Percentiles rank a stretch among this genome's conserved stretches.
These are phyloP conservation scores for Picochlorum sp. DNA, from an alignment of 139 green algal genomes.

Conservation along the genomic window DNA sequence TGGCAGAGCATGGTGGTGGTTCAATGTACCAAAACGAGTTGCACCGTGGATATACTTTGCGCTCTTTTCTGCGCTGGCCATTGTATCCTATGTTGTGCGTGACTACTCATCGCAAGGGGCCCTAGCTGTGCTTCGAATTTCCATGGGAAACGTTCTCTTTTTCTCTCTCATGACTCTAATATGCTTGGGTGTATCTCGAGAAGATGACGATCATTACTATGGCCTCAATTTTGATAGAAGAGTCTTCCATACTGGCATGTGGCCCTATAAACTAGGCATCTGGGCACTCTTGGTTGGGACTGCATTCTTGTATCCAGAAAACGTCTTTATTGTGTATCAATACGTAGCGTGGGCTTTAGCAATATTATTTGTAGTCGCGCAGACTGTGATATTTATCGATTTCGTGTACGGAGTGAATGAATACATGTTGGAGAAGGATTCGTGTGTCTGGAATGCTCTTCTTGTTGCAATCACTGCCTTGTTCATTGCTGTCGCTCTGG, in stretches of 20 bases:
- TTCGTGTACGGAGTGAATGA: constrained; percentile 58
- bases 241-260: constrained; percentile 48
- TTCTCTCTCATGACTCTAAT: constrained; percentile 48
- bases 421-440: constrained; percentile 43
- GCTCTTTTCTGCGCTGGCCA: constrained; percentile 32
- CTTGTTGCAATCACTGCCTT: constrained; percentile 36
- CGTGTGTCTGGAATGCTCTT: constrained; percentile 16
- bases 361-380: constrained; percentile 67
- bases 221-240: constrained; percentile 25
- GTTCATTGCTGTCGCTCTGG: constrained; percentile 37
- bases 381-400: constrained; percentile 66
- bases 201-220: not conserved
- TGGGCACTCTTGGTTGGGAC: constrained; percentile 46
- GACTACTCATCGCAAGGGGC: constrained; percentile 54
- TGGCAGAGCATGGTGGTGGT: too few relatives aligned
- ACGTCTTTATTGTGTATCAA: constrained; percentile 41
- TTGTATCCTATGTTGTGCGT: constrained; percentile 51
- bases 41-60: constrained; percentile 50
- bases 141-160: constrained; percentile 67
- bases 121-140: constrained; percentile 59
- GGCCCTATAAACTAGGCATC: constrained; percentile 32
- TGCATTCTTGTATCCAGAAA: constrained; percentile 54
- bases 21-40: constrained; percentile 3
- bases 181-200: constrained; percentile 36
- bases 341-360: constrained; percentile 44